phyloP scores from a whole-genome alignment of 2,329 filamentous ascomycete genomes.

The Immersiporthe knoxdaviesiana region DNA sequence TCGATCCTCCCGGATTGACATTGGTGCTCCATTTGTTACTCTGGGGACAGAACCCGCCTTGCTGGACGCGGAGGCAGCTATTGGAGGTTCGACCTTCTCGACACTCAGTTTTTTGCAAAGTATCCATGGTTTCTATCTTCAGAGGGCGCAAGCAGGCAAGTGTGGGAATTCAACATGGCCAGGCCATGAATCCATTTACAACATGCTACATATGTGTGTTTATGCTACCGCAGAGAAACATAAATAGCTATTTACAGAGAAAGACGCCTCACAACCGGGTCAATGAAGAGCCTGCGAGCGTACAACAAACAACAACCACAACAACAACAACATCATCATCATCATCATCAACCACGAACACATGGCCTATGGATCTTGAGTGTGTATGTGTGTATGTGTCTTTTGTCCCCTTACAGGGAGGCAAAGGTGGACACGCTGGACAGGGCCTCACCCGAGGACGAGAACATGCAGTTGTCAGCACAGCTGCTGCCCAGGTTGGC shows the following conservation, averaged over 20 bases:
- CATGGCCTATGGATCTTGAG: background rate
- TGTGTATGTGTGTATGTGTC: too few relatives aligned
- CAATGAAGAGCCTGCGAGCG: background rate
- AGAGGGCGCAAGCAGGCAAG: background rate
- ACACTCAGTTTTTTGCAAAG: too few relatives aligned
- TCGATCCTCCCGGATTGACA: background rate
- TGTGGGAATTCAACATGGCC: background rate
- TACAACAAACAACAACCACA: too few relatives aligned
- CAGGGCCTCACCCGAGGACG: slow-evolving; percentile 22
- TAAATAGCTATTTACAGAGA: background rate
- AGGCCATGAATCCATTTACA: background rate
- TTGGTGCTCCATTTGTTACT: background rate
- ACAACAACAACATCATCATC: background rate
- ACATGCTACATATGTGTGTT: background rate
- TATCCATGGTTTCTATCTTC: too few relatives aligned
- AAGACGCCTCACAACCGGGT: background rate
- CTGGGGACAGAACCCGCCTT: background rate
- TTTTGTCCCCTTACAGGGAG: slow-evolving; percentile 10
- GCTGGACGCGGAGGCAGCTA: background rate
- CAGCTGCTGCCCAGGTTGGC: slow-evolving; percentile 67
- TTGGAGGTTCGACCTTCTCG: background rate
- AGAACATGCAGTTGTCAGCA: slow-evolving; percentile 51
- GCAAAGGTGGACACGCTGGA: slow-evolving; percentile 26
- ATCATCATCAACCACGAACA: background rate
- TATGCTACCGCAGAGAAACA: background rate